These are phyloP conservation scores for Taiwanofungus camphoratus DNA, from an alignment of 1,284 basidiomycete species.

Conservation along the genomic window DNA sequence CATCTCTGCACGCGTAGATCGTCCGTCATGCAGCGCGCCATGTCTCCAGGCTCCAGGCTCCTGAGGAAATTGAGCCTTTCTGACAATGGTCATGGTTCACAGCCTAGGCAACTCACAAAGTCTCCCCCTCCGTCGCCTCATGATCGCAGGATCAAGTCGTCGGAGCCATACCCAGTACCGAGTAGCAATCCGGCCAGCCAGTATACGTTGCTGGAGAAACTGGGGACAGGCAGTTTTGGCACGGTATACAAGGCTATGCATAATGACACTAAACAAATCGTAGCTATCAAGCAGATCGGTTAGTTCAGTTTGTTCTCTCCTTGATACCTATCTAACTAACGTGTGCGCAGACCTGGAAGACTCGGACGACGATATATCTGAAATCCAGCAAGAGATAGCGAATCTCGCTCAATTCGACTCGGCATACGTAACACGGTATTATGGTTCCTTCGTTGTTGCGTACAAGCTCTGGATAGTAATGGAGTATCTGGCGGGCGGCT, in stretches of 20 bases:
- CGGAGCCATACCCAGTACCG: constrained; percentile 64
- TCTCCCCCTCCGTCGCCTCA: constrained; percentile 44
- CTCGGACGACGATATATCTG: constrained; percentile 92
- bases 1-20: constrained; percentile 11
- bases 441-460: constrained; percentile 93
- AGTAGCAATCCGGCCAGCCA: constrained; percentile 79
- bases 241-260: constrained; percentile 97
- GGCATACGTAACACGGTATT: constrained; percentile 93
- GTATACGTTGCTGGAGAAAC: constrained; percentile 90
- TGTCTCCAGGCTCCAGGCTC: constrained; percentile 24
- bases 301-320: constrained; percentile 19
- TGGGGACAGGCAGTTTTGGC: constrained; percentile 97
- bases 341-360: constrained; percentile 66
- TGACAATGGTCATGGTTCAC: constrained; percentile 25
- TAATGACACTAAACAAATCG: constrained; percentile 88
- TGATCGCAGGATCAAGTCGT: constrained; percentile 34
- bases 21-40: constrained; percentile 14
- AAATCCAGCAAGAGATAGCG: constrained; percentile 97
- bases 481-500: constrained; percentile 99
- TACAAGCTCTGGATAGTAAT: constrained; percentile 99
- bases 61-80: constrained; percentile 24
- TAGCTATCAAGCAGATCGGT: constrained; percentile 99
- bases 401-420: constrained; percentile 95
- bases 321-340: constrained; percentile 7
- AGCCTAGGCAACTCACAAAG: constrained; percentile 39